phyloP scores from a whole-genome alignment of 306 rosid species.

The Malus domestica region ASM211411v1 NC_041799.1:8029001-8029500 shows the following conservation, averaged over 20 bases:
- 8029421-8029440: not conserved
- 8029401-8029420: not conserved
- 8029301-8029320: no score
- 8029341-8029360: not conserved
- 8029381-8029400: not conserved
- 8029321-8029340: not conserved
- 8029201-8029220: not conserved
- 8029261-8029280: not conserved
- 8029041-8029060: not conserved
- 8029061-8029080: not conserved
- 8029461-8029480: not conserved
- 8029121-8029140: not conserved
- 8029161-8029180: not conserved
- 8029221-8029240: not conserved
- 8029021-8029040: not conserved
- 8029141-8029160: not conserved
- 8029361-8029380: not conserved
- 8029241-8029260: not conserved
- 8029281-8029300: not conserved
- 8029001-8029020: not conserved
- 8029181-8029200: not conserved
- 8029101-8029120: not conserved
- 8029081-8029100: not conserved
- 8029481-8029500: not conserved
- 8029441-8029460: not conserved